Evolutionary conservation across 306 rosid genomes (phyloP), one percentile per base, ranked within the genome.

Genomic region (Prunus padus): DNA sequence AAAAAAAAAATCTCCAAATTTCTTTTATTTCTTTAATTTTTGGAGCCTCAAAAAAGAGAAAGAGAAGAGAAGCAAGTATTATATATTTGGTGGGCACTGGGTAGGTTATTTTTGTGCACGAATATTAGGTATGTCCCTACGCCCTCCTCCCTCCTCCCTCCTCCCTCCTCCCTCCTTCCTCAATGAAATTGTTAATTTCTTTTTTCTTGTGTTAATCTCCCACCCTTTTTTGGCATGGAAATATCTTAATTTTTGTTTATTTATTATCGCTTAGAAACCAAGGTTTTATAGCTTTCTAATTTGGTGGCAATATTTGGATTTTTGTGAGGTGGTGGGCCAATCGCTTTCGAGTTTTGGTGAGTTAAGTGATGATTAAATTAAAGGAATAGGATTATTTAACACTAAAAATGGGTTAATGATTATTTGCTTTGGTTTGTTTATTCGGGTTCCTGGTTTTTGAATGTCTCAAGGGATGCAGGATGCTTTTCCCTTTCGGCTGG

Each of bases 211-310:
- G 26, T 71, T n/a, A n/a, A n/a, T n/a, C n/a, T n/a, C n/a, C n/a
- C n/a, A n/a, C n/a, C n/a, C 15, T 33, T 37, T n/a, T 37, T 37
- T 37, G 42, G 42, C 42, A 37, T 37, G 42, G 42, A 37, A 37
- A 37, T n/a, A 5, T 64, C 8, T 42, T 47, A 3, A 33, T 20
- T 14, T 47, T 14, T 11, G 1, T 8, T 33, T 42, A 6, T 54
- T 42, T 5, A 11, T 50, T 81, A 64, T 78, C 68, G 84, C 87
- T 67, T 81, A 13, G 66, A 51, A 72, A 56, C 57, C 44, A 86
- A 77, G 82, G 57, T 66, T 65, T 75, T 20, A 23, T 49, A 59
- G 30, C 70, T 22, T 20, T 65, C 7, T 5, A 4, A 40, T 23
- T 23, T 25, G 31, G 67, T 25, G 67, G 16, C 16, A 18, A 23